Percentiles rank a stretch among this genome's conserved stretches.
Conservation (phyloP, 2,329 filamentous ascomycete species). For the Xylariomycetidae sp. region DNA sequence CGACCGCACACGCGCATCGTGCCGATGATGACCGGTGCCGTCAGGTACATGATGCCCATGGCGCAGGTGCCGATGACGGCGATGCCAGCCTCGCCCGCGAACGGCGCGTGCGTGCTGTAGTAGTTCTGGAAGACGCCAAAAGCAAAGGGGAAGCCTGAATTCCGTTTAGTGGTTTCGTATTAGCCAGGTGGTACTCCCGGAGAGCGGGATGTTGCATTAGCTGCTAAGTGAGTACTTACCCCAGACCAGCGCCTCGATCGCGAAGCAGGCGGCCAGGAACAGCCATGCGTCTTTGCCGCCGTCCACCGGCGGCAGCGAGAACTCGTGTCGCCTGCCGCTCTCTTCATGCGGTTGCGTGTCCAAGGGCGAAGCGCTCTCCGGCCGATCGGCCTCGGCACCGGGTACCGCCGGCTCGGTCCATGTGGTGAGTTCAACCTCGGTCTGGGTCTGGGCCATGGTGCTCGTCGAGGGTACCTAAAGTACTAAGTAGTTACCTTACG, state of each 20-base stretch:
- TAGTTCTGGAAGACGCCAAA: constrained; percentile 69
- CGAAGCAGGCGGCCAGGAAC: constrained; percentile 43
- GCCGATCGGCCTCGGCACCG: too few species aligned
- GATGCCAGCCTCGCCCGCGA: constrained; percentile 47
- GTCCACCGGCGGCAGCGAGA: constrained; percentile 21
- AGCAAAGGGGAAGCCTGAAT: constrained; percentile 57
- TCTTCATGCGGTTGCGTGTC: too few species aligned
- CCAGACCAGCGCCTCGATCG: constrained; percentile 49
- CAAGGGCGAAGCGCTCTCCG: too few species aligned
- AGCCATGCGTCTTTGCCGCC: constrained; percentile 29
- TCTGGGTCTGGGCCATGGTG: too few species aligned
- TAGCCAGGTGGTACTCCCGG: not conserved
- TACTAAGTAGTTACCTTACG: too few species aligned
- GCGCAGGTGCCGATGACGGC: constrained; percentile 60
- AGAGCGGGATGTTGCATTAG: not conserved
- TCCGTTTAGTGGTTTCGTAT: constrained; percentile 6
- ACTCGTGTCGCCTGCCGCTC: too few species aligned
- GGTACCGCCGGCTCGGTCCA: too few species aligned
- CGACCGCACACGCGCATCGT: constrained; percentile 37
- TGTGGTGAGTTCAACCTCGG: too few species aligned
- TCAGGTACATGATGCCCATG: constrained; percentile 54
- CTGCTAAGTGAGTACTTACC: constrained; percentile 27
- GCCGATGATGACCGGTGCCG: constrained; percentile 42
- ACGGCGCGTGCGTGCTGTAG: constrained; percentile 55
- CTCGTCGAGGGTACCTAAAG: too few species aligned